Base-by-base conservation (phyloP, 164 flowering plant genomes). In the Magnolia changhungtana region DNA sequence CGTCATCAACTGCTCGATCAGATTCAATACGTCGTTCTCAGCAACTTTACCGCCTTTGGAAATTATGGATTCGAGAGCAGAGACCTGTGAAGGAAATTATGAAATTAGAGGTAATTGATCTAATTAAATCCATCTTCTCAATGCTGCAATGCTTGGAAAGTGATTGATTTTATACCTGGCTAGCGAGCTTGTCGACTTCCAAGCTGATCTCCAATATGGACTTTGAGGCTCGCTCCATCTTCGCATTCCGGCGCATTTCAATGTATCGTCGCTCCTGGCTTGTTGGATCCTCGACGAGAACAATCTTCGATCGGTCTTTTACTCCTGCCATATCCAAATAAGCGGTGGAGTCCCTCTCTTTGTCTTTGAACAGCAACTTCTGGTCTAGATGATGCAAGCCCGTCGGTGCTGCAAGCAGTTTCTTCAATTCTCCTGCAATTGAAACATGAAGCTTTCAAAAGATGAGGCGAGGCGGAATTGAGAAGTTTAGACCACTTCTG, bases 391-490 rank as follows among this genome's bases (percentile, higher is more conserved):
- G 97, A 78, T 95, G 97, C 75, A 95, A 71, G 5, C 98, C 97
- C 0, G 97, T 95, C 37, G 90, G 88, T 67, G 87, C 90, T 0
- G 88, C 61, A 80, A 95, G 77, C 88, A 87, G 73, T 73, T 95
- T 95, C 91, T 95, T 95, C 90, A 93, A 81, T 67, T 95, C 98
- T 84, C 98, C 98, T 94, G 89, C 76, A 67, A 67, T 67, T 11
- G 18, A 67, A 29, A 67, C 29, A 21, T 3, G 24, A 67, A 79
- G 10, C n/a, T 16, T 55, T 55, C 61, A 55, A 67, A 23, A 27
- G 14, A 21, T 3, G 31, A 67, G 77, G 16, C 50, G 7, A 67
- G 78, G 16, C 50, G 7, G 67, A 67, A 67, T 67, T 16, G 37
- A 29, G 18, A 14, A 29, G 14, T 29, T 24, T 11, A 31, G 1